phyloP scores from a whole-genome alignment of 1,139 yeast genomes.

The Lodderomyces metapsilosis region DNA sequence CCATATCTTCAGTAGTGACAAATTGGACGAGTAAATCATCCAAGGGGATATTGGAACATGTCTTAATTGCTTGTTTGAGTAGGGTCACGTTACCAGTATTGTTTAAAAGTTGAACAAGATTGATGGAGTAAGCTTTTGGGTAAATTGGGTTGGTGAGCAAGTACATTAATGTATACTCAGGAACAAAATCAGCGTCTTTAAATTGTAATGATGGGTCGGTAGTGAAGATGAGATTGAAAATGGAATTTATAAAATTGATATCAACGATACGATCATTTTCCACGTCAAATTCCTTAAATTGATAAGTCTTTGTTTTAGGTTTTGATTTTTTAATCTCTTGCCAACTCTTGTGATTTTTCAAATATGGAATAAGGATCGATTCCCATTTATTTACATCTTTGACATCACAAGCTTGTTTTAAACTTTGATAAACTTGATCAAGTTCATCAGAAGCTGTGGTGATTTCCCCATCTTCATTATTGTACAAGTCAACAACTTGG shows the following conservation, averaged over 20 bases:
- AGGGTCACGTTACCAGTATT: constrained; percentile 51
- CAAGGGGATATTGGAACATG: constrained; percentile 69
- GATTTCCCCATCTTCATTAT: constrained; percentile 21
- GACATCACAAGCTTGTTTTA: constrained; percentile 19
- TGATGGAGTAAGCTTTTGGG: constrained; percentile 58
- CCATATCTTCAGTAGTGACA: constrained; percentile 39
- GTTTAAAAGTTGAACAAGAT: constrained; percentile 50
- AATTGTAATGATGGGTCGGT: constrained; percentile 19
- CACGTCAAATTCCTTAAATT: constrained; percentile 52
- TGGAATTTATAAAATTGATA: constrained; percentile 49
- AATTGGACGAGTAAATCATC: constrained; percentile 63
- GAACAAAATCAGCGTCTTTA: constrained; percentile 31
- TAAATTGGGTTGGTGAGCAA: constrained; percentile 84
- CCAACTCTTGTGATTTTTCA: constrained; percentile 30
- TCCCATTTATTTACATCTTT: constrained; percentile 30
- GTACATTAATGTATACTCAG: constrained; percentile 66
- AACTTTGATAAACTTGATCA: constrained; percentile 22
- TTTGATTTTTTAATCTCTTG: constrained; percentile 18
- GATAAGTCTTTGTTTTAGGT: constrained; percentile 14
- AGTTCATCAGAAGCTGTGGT: constrained; percentile 23
- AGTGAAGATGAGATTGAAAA: constrained; percentile 46
- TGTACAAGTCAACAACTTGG: constrained; percentile 26
- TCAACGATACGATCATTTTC: constrained; percentile 71
- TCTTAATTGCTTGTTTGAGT: constrained; percentile 76
- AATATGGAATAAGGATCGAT: constrained; percentile 30